These are phyloP conservation scores for Fusarium buxicola DNA, from an alignment of 2,329 filamentous ascomycete species.

Conservation along the genomic window DNA sequence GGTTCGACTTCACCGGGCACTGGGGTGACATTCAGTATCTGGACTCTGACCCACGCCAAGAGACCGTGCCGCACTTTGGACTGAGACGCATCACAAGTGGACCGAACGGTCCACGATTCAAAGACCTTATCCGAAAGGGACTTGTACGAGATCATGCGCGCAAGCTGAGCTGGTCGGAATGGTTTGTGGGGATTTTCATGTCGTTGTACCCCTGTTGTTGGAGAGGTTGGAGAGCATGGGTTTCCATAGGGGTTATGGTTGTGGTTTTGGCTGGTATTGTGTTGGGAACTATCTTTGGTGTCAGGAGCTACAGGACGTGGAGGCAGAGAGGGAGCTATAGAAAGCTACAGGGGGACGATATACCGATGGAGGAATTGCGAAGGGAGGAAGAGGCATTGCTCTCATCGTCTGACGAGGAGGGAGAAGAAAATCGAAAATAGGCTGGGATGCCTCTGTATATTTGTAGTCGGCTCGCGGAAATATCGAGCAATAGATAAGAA, in stretches of 20 bases:
- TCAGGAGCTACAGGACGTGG: slow-evolving; percentile 17
- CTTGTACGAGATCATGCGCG: slow-evolving; percentile 45
- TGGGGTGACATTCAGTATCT: slow-evolving; percentile 51
- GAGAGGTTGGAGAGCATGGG: slow-evolving; percentile 50
- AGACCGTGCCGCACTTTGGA: slow-evolving; percentile 47
- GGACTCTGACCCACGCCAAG: slow-evolving; percentile 49
- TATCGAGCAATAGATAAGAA: too few relatives aligned
- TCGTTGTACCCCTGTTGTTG: slow-evolving; percentile 50
- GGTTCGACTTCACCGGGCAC: slow-evolving; percentile 50
- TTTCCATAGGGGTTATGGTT: slow-evolving; percentile 36
- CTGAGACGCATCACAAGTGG: slow-evolving; percentile 50
- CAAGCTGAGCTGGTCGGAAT: slow-evolving; percentile 45
- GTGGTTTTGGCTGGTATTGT: slow-evolving; percentile 15
- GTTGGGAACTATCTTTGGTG: slow-evolving; percentile 16
- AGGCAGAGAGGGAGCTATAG: slow-evolving; percentile 31
- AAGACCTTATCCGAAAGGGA: slow-evolving; percentile 50
- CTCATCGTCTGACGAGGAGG: slow-evolving; percentile 34
- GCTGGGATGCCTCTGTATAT: neutral
- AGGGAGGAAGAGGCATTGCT: slow-evolving; percentile 37
- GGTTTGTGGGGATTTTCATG: slow-evolving; percentile 45
- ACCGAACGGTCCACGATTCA: slow-evolving; percentile 48
- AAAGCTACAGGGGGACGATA: slow-evolving; percentile 40
- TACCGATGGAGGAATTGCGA: slow-evolving; percentile 53
- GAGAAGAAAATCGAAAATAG: slow-evolving; percentile 6
- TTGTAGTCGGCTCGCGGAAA: neutral